Evolutionary conservation across 2,329 filamentous ascomycete genomes (phyloP).

Genomic region (Venturiaceae sp.): DNA sequence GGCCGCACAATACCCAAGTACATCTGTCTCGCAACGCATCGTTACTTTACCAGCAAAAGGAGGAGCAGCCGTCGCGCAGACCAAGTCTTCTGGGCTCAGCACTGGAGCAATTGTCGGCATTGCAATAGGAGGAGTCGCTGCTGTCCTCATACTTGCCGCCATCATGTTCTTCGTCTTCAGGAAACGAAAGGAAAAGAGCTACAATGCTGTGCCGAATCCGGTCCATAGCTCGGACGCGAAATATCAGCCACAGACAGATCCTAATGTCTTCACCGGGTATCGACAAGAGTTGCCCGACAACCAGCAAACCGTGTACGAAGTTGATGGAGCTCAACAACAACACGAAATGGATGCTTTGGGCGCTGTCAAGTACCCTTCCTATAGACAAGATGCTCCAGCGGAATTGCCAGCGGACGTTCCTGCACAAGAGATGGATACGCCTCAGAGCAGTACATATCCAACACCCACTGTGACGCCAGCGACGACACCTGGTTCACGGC

Average conservation of each 20-base stretch:
- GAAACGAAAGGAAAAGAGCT: not conserved
- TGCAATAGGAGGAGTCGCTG: constrained; percentile 14
- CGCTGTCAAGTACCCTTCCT: not conserved
- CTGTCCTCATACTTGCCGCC: not conserved
- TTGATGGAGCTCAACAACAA: not conserved
- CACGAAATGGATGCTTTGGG: not conserved
- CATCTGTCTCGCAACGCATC: not conserved
- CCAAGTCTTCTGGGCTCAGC: constrained; percentile 10
- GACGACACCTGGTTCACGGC: not conserved
- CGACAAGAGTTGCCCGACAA: not conserved
- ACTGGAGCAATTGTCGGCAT: constrained; percentile 35
- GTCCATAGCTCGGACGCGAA: not conserved
- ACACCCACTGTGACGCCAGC: not conserved
- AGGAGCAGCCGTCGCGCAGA: not conserved
- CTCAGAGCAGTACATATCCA: not conserved
- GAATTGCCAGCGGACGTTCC: not conserved
- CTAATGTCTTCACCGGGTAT: not conserved
- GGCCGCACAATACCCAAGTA: constrained; percentile 18
- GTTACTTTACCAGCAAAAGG: constrained; percentile 4
- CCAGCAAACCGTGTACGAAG: not conserved
- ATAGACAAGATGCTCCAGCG: not conserved
- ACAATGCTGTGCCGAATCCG: not conserved
- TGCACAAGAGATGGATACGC: not conserved
- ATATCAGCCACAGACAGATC: not conserved
- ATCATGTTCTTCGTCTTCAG: constrained; percentile 3